Percentiles rank a stretch among this genome's conserved stretches.
Evolutionary conservation across 805 yeast species (phyloP).

Genomic region (Pichia gijzeniarum): DNA sequence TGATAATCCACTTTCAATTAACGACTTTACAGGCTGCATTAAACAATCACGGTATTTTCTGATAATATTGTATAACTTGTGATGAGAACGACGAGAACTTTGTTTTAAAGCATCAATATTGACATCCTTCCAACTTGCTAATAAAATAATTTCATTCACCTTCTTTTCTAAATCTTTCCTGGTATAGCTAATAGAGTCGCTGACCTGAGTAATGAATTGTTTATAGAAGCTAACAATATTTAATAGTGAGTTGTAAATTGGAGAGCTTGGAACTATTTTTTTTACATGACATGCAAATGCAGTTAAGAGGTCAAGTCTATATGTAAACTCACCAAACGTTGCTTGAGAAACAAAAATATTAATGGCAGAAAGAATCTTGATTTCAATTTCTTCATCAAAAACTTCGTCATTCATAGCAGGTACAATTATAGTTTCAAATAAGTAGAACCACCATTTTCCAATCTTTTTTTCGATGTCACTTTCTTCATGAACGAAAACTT

Average conservation of each 20-base stretch:
- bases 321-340: slow-evolving; percentile 63
- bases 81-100: slow-evolving; percentile 87
- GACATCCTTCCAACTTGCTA: slow-evolving; percentile 97
- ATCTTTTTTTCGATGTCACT: slow-evolving; percentile 37
- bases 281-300: slow-evolving; percentile 58
- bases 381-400: slow-evolving; percentile 29
- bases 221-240: slow-evolving; percentile 59
- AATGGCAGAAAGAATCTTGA: slow-evolving; percentile 49
- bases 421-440: slow-evolving; percentile 72
- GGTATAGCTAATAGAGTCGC: slow-evolving; percentile 36
- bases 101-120: slow-evolving; percentile 90
- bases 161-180: slow-evolving; percentile 66
- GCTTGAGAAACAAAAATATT: slow-evolving; percentile 72
- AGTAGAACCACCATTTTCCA: slow-evolving; percentile 88
- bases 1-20: slow-evolving; percentile 56
- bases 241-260: slow-evolving; percentile 36
- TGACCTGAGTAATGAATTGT: slow-evolving; percentile 54
- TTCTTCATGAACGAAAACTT: slow-evolving; percentile 64
- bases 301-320: slow-evolving; percentile 52
- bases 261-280: slow-evolving; percentile 23
- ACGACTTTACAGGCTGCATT: slow-evolving; percentile 40
- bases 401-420: slow-evolving; percentile 39
- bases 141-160: slow-evolving; percentile 71
- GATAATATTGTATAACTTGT: slow-evolving; percentile 72
- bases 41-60: slow-evolving; percentile 70